Conservation (phyloP, 176 grass and related monocot species). For the Oryza meyeriana region DNA sequence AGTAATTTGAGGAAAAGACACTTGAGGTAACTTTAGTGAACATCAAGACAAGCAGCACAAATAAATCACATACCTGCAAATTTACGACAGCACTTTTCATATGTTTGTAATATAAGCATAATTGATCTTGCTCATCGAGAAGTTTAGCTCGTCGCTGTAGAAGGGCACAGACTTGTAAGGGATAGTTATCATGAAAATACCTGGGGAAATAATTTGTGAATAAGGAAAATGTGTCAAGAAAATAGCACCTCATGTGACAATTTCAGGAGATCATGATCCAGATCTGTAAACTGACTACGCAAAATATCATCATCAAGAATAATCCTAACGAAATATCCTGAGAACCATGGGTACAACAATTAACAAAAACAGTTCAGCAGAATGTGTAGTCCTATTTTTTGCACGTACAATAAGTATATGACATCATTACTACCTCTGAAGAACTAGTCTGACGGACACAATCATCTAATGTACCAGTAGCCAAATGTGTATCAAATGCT, state of each 20-base stretch:
- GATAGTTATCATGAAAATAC: slow-evolving; percentile 2
- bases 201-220: not conserved
- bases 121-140: not conserved
- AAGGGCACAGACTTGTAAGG: not conserved
- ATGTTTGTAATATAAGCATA: not conserved
- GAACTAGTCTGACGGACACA: slow-evolving; percentile 5
- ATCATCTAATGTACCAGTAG: slow-evolving; percentile 2
- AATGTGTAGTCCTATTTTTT: not conserved
- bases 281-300: not conserved
- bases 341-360: not conserved
- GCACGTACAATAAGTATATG: not conserved
- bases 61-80: slow-evolving; percentile 14
- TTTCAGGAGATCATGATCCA: slow-evolving; percentile 14
- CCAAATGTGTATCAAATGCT: too few relatives aligned
- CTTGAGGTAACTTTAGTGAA: not conserved
- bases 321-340: not conserved
- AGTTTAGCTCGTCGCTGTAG: slow-evolving; percentile 25
- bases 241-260: slow-evolving; percentile 5
- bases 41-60: not conserved
- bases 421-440: not conserved
- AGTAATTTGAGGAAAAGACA: slow-evolving; percentile 2
- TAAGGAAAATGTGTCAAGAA: not conserved
- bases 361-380: not conserved
- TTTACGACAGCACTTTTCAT: not conserved
- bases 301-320: not conserved